Base-by-base conservation (phyloP, 495 filamentous ascomycete genomes). In the Podospora appendiculata region DNA sequence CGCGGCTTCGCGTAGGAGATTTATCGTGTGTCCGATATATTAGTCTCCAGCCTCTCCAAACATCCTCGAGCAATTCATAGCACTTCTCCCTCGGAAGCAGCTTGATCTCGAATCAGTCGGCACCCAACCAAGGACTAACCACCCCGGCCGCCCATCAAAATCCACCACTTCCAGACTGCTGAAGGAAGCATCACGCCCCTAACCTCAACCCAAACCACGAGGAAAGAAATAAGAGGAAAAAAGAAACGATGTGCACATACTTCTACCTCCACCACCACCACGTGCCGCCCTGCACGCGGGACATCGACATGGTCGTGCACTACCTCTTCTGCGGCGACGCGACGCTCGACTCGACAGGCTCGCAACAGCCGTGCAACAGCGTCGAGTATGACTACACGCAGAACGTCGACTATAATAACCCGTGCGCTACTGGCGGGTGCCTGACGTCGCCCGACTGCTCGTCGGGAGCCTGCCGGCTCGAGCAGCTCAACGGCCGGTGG, bases 341-440 rank as follows among this genome's bases (percentile, higher is more conserved):
- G 8, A 40, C 49, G 6, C 45, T 43, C 4, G 62, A 67, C 39
- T 32, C 41, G 32, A 51, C 59, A 1, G 56, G 58, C 32, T 47
- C 51, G 16, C 50, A 41, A 13, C 40, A 41, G 10, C 53, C 58
- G 4, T 62, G 65, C 58, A 49, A 50, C 19, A 51, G 57, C 19
- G 35, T 52, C 13, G 32, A 62, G 33, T 69, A 63, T 32, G 63
- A 59, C 46, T 51, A 64, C 25, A 55, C 52, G 1, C 58, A 57
- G 17, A 64, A 47, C 14, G 45, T 65, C 39, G 65, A 72, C 58
- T 67, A 66, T 46, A 58, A 47, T 41, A 63, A 73, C 56, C 70
- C 73, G 8, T 73, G 73, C 51, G 67, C 67, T 13, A 54, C 70
- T 4, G 71, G 70, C 0, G 67, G 64, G 34, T 77, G 74, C 60